Evolutionary conservation across 768 basidiomycete genomes (phyloP), one percentile per base, ranked within the genome.

Genomic region (Phallus indusiatus): DNA sequence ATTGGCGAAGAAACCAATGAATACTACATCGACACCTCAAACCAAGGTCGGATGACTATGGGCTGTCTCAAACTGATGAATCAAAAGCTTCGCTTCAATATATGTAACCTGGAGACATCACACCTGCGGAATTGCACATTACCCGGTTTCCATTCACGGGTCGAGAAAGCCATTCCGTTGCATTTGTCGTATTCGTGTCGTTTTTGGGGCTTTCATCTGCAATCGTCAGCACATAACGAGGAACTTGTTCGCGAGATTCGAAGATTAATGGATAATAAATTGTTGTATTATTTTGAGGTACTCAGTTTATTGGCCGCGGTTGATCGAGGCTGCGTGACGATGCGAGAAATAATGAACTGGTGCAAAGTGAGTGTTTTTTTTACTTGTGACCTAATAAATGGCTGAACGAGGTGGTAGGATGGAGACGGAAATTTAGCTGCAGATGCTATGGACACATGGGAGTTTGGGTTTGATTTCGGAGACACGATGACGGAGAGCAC

Each of bases 221-320:
- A 42, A 1, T 50, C 21, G 36, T 37, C 21, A 21, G 21, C 52
- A 12, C 64, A 60, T 49, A 65, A 64, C 28, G 22, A 59, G 0
- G 61, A 61, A 7, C 22, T 60, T 22, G 7, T 63, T 18, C 58
- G 56, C 5, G 10, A 63, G 36, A 22, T 72, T 21, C 63, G 59
- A 4, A 37, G 55, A 2, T 55, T 72, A 34, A 58, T 68, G 21
- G 53, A 67, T 42, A 28, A 65, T 0, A 63, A 63, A 12, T 63
- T 76, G 5, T 63, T 76, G 5, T 73, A 67, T 55, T 76, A 74
- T 76, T 55, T 76, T 9, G 76, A 76, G 53, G 70, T 68, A 5
- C 63, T 76, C n/a, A 69, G 68, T 51, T 55, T 73, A 14, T 52
- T 65, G 12, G 66, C 61, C 24, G 37, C 64, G 8, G 48, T 68